These are phyloP conservation scores for Aaosphaeria pasadenensis DNA, from an alignment of 2,329 filamentous ascomycete species.

Conservation along the genomic window DNA sequence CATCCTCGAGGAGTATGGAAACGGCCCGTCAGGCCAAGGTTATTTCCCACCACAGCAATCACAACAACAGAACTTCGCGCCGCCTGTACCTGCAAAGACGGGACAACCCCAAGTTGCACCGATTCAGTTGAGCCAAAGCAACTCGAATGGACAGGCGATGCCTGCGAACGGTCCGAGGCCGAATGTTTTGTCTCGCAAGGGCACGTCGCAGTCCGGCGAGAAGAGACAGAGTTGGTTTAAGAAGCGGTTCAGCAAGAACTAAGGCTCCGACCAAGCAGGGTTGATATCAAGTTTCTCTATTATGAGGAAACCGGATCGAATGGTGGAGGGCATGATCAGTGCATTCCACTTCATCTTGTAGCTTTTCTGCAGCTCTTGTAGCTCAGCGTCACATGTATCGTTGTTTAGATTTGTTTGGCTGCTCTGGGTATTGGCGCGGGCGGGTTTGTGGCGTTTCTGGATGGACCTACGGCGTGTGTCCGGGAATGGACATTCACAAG, in stretches of 20 bases:
- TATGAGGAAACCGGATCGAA: not conserved
- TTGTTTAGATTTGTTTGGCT: no score
- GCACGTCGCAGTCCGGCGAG: slow-evolving; percentile 41
- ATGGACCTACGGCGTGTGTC: no score
- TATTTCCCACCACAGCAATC: slow-evolving; percentile 13
- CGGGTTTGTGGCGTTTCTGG: no score
- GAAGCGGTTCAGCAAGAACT: slow-evolving; percentile 70
- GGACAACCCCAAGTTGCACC: slow-evolving; percentile 5
- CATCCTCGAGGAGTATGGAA: slow-evolving; percentile 41
- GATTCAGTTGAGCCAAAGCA: slow-evolving; percentile 9
- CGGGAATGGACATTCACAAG: no score
- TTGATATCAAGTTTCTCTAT: not conserved
- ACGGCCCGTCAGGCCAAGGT: slow-evolving; percentile 11
- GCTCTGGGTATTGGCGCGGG: no score
- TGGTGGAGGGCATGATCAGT: not conserved
- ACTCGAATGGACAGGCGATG: slow-evolving; percentile 9
- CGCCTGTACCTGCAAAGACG: slow-evolving; percentile 18
- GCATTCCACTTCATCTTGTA: no score
- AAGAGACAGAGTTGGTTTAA: slow-evolving; percentile 93
- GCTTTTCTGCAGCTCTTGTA: no score
- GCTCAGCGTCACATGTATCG: no score
- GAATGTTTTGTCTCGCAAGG: slow-evolving; percentile 20
- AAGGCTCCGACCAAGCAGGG: slow-evolving; percentile 6
- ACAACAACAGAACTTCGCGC: slow-evolving; percentile 15
- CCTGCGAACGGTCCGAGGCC: slow-evolving; percentile 11